A percentile compares a stretch with the other conserved stretches of the same genome.
Evolutionary conservation across 1,284 basidiomycete species (phyloP).

Genomic region (Papiliotrema terrestris): DNA sequence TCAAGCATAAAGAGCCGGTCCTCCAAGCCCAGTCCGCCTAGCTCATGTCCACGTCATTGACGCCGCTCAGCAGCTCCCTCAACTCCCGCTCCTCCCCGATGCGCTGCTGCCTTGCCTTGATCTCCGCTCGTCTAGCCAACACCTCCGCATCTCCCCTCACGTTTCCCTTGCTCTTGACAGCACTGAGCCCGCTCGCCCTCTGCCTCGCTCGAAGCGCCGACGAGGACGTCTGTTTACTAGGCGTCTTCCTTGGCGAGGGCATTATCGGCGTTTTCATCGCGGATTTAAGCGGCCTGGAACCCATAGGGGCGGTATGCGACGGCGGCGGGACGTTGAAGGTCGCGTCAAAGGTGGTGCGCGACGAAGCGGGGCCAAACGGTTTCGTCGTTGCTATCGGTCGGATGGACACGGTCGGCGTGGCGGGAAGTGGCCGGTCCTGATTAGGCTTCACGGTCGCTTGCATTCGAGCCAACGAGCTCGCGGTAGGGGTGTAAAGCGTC

Average conservation of each 20-base stretch:
- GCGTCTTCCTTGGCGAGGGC: not conserved
- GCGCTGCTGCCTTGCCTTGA: constrained; percentile 33
- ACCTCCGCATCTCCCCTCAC: constrained; percentile 25
- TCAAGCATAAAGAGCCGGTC: too few relatives aligned
- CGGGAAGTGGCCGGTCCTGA: constrained; percentile 14
- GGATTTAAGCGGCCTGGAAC: not conserved
- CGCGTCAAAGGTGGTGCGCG: constrained; percentile 18
- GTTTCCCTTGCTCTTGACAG: constrained; percentile 27
- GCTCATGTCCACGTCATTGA: not conserved
- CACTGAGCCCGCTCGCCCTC: constrained; percentile 19
- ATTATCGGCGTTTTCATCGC: constrained; percentile 1
- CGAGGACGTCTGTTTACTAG: constrained; percentile 4
- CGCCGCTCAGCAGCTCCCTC: constrained; percentile 31
- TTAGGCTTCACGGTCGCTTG: constrained; percentile 42
- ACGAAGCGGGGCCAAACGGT: constrained; percentile 32
- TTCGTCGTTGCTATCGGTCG: constrained; percentile 7
- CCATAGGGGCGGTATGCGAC: not conserved
- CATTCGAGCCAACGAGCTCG: constrained; percentile 39
- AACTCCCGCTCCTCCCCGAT: constrained; percentile 36
- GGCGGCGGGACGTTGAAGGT: constrained; percentile 14
- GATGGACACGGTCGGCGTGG: constrained; percentile 1
- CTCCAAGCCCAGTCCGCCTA: not conserved
- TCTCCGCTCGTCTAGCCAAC: constrained; percentile 26
- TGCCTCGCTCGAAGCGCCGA: constrained; percentile 3
- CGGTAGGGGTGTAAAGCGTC: constrained; percentile 36